Percentiles rank a stretch among this genome's conserved stretches.
These are phyloP conservation scores for Arachis stenosperma DNA, from an alignment of 306 rosid genomes.

Conservation along the genomic window DNA sequence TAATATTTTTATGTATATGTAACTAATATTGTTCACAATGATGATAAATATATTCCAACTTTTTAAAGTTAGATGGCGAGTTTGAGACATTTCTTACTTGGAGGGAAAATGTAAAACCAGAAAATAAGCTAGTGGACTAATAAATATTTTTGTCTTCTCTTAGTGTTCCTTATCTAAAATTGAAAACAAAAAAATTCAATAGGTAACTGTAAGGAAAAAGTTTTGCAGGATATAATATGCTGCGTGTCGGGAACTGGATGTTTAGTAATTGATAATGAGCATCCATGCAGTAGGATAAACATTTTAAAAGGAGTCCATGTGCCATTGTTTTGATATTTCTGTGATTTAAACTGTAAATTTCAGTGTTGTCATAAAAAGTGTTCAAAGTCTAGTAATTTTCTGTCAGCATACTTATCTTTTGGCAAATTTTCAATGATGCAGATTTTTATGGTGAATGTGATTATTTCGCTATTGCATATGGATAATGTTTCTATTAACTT, in stretches of 20 bases:
- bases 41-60: no score
- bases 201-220: slow-evolving; percentile 23
- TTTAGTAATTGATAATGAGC: slow-evolving; percentile 7
- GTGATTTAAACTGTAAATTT: slow-evolving; percentile 22
- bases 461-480: slow-evolving; percentile 87
- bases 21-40: no score
- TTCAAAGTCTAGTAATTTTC: slow-evolving; percentile 16
- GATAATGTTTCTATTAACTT: slow-evolving; percentile 73
- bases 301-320: slow-evolving; percentile 3
- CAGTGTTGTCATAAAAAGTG: slow-evolving; percentile 23
- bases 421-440: slow-evolving; percentile 45
- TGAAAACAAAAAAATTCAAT: neutral
- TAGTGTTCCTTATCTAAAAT: slow-evolving; percentile 10
- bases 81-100: no score
- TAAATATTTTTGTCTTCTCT: neutral
- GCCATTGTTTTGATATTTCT: slow-evolving; percentile 30
- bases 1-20: no score
- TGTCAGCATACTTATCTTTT: slow-evolving; percentile 26
- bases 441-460: slow-evolving; percentile 85
- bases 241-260: slow-evolving; percentile 3
- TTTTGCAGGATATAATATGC: slow-evolving; percentile 25
- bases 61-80: no score
- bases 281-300: slow-evolving; percentile 10
- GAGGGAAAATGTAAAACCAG: no score
- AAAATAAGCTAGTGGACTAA: no score